Base-by-base conservation (phyloP, 2,329 filamentous ascomycete genomes). In the Capronia coronata region DNA sequence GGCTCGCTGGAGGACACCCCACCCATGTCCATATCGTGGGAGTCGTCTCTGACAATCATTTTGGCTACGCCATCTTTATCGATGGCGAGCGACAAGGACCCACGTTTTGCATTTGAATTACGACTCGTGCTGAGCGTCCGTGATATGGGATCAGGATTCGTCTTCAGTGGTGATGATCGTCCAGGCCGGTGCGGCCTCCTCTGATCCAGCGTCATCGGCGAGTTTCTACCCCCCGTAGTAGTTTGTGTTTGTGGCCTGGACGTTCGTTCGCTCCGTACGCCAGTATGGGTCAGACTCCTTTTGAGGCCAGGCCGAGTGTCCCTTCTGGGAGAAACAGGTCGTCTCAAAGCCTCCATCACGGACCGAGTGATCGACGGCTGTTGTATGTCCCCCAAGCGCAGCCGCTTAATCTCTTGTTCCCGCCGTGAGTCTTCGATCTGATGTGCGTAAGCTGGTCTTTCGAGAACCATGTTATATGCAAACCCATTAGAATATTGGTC, bases 51-150 rank as follows among this genome's bases (percentile, higher is more conserved):
- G 13, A 68, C 58, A 5, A 68, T 52, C 3, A 71, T 68, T 59
- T 70, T 74, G 22, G 72, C 72, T 48, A 71, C 63, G 11, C 72
- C 72, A 56, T 73, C 71, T 42, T 68, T 67, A 49, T 71, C 71
- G 52, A 75, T 73, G n/a, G 66, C 69, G 18, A 75, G 63, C 3
- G 72, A 65, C 14, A 75, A 61, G 5, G 70, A 71, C 27, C 65
- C 65, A 18, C 70, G 68, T 59, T 59, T 29, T 13, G 42, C 13
- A 19, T 42, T 43, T 16, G 35, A 23, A 41, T 40, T 66, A 59
- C 32, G 65, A 63, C 37, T 67, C 11, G 42, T 48, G 45, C 44
- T 49, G 23, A 56, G 51, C 5, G 51, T 51, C n/a, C 48, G 40
- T 19, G 48, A 51, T 23, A 56, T 45, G 21, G 51, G 58, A 11